Evolutionary conservation across 495 filamentous ascomycete species (phyloP).

Genomic region (Evernia prunastri): DNA sequence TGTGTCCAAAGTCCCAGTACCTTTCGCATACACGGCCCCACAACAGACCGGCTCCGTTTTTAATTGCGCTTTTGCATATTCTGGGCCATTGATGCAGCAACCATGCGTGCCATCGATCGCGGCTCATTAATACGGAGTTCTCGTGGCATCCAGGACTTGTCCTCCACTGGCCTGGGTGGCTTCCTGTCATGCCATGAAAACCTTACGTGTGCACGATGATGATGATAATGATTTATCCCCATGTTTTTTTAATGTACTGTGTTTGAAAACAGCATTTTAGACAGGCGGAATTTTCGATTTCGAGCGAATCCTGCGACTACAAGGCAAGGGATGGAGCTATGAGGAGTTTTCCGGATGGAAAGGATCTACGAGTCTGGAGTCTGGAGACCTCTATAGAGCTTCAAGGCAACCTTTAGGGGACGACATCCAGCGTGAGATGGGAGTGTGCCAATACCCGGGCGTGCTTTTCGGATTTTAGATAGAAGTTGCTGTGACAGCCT

Average conservation of each 20-base stretch:
- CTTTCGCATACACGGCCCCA: constrained; percentile 5
- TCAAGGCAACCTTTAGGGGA: not conserved
- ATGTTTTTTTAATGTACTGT: constrained; percentile 13
- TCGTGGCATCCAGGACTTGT: not conserved
- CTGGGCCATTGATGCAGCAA: not conserved
- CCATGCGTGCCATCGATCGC: not conserved
- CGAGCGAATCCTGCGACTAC: not conserved
- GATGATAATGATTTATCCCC: constrained; percentile 8
- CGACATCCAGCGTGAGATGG: no score
- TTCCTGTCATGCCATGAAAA: not conserved
- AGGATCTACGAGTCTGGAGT: not conserved
- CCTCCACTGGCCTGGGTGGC: not conserved
- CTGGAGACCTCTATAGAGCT: not conserved
- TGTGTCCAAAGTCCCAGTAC: not conserved
- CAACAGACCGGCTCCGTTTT: not conserved
- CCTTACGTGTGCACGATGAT: constrained; percentile 8
- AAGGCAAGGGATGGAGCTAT: constrained; percentile 8
- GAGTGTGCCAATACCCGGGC: no score
- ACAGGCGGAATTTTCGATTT: not conserved
- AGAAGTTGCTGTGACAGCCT: not conserved
- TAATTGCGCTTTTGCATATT: constrained; percentile 1
- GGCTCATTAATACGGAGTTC: not conserved
- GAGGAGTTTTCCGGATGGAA: constrained; percentile 1
- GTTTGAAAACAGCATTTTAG: constrained; percentile 6
- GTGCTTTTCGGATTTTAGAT: not conserved